Conservation (phyloP, 768 basidiomycete species). For the Fomitopsis serialis region DNA sequence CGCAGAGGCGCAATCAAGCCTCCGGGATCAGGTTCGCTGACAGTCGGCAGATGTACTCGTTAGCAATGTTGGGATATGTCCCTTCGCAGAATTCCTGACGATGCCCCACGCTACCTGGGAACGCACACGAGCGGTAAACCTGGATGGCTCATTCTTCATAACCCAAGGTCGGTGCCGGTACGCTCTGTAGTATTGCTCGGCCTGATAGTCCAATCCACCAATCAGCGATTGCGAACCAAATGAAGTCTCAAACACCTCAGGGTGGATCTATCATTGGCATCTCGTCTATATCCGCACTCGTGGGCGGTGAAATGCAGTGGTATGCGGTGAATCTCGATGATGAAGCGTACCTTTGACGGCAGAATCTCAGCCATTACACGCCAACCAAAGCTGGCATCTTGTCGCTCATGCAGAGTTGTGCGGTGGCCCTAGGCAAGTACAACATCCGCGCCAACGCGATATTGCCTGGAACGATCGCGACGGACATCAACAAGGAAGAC, state of each 20-base stretch:
- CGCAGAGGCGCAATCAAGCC: slow-evolving; percentile 20
- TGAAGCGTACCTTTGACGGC: background rate
- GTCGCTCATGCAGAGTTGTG: slow-evolving; percentile 75
- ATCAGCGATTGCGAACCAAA: slow-evolving; percentile 65
- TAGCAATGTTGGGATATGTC: slow-evolving; percentile 65
- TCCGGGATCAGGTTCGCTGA: background rate
- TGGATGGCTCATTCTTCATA: slow-evolving; percentile 72
- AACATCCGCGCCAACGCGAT: slow-evolving; percentile 68
- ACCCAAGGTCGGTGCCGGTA: slow-evolving; percentile 43
- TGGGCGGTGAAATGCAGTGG: slow-evolving; percentile 71
- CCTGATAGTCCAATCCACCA: background rate
- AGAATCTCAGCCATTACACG: slow-evolving; percentile 53
- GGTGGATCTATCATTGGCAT: slow-evolving; percentile 74
- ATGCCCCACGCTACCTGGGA: slow-evolving; percentile 65
- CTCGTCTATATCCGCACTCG: slow-evolving; percentile 74
- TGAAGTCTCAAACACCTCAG: slow-evolving; percentile 62
- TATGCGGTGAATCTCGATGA: slow-evolving; percentile 16
- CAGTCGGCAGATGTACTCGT: slow-evolving; percentile 40
- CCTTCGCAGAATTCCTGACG: slow-evolving; percentile 69
- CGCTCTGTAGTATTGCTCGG: background rate
- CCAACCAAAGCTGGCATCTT: slow-evolving; percentile 78
- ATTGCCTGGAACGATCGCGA: slow-evolving; percentile 74
- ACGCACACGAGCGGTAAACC: slow-evolving; percentile 62
- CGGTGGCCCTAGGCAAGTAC: slow-evolving; percentile 72
- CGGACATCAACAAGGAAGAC: slow-evolving; percentile 75